Base-by-base conservation (phyloP, 2,329 filamentous ascomycete species). In the Cucurbitaria berberidis region DNA sequence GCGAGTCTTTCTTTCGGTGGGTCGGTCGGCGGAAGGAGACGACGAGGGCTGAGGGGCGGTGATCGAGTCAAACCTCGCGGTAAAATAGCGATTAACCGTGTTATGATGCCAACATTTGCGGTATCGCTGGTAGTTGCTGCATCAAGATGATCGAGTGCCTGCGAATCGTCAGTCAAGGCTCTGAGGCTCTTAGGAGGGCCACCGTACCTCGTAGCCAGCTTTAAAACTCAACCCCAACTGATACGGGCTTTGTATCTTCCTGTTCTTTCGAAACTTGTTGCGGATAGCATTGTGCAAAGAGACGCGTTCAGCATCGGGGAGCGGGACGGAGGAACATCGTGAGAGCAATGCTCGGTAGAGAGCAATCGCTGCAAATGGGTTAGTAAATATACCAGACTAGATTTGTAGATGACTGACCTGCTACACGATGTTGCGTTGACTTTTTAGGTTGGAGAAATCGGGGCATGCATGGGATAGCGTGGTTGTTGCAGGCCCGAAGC, bases 341-440 rank as follows among this genome's bases (percentile, higher is more conserved):
- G 80, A 80, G 46, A 91, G 76, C 49, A 93, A 83, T 30, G 88
- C 86, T 57, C 87, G 83, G 76, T 88, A 93, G 43, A 93, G 84
- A 45, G 89, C 87, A 58, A 90, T 81, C 68, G 85, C 87, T 88
- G 49, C 5, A 1, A 3, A 34, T 10, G 29, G 16, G 21, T 54
- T 56, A 62, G 51, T 29, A 48, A 29, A 43, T 10, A 5, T 35
- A n/a, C 18, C 36, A n/a, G 6, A 19, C 3, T 34, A 34, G 2
- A 8, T 21, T 5, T 8, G 6, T 32, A 11, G 5, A 15, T 29
- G 15, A 69, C 59, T 69, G 16, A 82, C 81, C 80, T 70, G 82
- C 82, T 72, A 80, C 70, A 55, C 82, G 78, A 73, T 85, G 82
- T 53, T 75, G 74, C 62, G 77, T 76, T 51, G 78, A 80, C 61